phyloP scores from a whole-genome alignment of 2,329 filamentous ascomycete species.

The Tolypocladium paradoxum region DNA sequence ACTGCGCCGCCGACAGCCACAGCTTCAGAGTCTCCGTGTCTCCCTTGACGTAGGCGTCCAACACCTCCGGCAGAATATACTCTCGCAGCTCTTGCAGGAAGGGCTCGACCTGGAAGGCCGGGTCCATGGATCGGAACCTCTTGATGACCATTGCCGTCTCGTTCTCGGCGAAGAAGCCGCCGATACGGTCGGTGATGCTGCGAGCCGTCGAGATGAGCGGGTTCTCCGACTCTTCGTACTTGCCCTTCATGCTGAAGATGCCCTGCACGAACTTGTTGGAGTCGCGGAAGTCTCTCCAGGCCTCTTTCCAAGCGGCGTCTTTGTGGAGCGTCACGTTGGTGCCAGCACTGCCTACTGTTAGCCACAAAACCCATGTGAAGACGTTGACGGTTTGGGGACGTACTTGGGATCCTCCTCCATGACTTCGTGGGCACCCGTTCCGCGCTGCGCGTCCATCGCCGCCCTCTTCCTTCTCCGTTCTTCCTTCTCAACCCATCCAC shows the following conservation, averaged over 20 bases:
- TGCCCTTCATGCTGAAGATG: constrained; percentile 73
- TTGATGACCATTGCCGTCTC: constrained; percentile 97
- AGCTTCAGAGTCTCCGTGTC: constrained; percentile 83
- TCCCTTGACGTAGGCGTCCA: constrained; percentile 96
- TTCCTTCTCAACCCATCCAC: constrained; percentile 94
- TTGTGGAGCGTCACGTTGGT: constrained; percentile 94
- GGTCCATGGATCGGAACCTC: constrained; percentile 94
- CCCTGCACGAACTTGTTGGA: constrained; percentile 80
- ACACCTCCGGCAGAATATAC: constrained; percentile 93
- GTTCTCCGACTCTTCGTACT: constrained; percentile 95
- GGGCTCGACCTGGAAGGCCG: constrained; percentile 85
- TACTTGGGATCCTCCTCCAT: constrained; percentile 82
- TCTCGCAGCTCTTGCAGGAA: constrained; percentile 94
- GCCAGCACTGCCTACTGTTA: constrained; percentile 54
- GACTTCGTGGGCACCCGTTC: constrained; percentile 39
- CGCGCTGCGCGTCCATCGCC: constrained; percentile 53
- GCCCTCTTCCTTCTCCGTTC: constrained; percentile 76
- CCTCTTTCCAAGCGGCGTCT: constrained; percentile 93
- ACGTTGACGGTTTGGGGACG: constrained; percentile 23
- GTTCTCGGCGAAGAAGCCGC: constrained; percentile 96
- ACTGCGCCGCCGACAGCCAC: constrained; percentile 95
- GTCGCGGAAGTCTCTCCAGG: constrained; percentile 94
- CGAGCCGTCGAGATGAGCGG: constrained; percentile 86
- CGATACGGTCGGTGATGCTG: constrained; percentile 85
- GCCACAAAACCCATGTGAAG: not conserved